Conservation (phyloP, 2,329 filamentous ascomycete genomes). For the Chalara sp. region DNA sequence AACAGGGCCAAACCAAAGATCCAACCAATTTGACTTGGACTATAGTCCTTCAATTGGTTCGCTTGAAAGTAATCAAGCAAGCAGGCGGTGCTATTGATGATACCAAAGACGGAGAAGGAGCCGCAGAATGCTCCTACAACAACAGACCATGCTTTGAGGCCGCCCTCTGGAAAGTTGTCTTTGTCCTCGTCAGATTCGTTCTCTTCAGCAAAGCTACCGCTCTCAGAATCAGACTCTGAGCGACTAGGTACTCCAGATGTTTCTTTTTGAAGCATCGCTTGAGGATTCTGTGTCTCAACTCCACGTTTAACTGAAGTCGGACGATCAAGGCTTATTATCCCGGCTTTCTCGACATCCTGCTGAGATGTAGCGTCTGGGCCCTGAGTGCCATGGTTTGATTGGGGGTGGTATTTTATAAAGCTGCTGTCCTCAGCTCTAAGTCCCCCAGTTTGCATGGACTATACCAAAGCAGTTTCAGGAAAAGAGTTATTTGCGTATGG, state of each 20-base stretch:
- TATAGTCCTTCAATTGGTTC: slow-evolving; percentile 52
- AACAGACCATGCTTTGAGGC: slow-evolving; percentile 56
- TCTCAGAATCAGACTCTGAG: too few species aligned
- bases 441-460: too few species aligned
- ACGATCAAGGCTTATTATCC: not conserved
- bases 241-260: not conserved
- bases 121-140: slow-evolving; percentile 60
- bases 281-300: not conserved
- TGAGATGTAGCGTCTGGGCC: not conserved
- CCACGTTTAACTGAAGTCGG: not conserved
- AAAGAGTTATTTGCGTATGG: too few species aligned
- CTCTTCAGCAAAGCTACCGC: too few species aligned
- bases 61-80: slow-evolving; percentile 56
- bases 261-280: not conserved
- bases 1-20: slow-evolving; percentile 59
- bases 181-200: slow-evolving; percentile 9
- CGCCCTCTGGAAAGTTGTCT: slow-evolving; percentile 57
- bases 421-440: not conserved
- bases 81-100: slow-evolving; percentile 56
- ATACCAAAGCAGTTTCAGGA: too few species aligned
- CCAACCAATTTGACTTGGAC: slow-evolving; percentile 49
- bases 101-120: slow-evolving; percentile 53
- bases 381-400: not conserved
- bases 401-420: slow-evolving; percentile 1
- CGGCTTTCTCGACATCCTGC: not conserved